phyloP scores from a whole-genome alignment of 345 rosid species.

The Pelargonium nanum region DNA sequence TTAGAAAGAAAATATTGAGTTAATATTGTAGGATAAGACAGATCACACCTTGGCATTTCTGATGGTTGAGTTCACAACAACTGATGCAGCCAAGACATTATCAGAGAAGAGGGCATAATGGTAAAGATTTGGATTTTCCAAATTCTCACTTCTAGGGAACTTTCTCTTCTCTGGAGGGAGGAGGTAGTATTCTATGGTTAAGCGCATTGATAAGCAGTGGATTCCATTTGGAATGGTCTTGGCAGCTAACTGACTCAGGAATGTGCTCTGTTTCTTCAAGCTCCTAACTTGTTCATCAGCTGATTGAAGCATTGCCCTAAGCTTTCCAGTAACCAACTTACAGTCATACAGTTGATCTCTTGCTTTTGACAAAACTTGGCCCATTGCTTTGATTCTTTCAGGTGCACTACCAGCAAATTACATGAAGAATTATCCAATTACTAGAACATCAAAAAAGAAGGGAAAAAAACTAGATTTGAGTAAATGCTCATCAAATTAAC shows the following conservation, averaged over 20 bases:
- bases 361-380: conserved; percentile 75
- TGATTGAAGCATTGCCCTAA: conserved; percentile 95
- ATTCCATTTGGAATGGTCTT: conserved; percentile 93
- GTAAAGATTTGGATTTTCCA: conserved; percentile 70
- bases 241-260: conserved; percentile 97
- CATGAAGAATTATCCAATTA: neutral
- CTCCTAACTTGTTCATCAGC: conserved; percentile 98
- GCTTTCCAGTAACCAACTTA: conserved; percentile 86
- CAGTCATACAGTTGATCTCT: conserved; percentile 83
- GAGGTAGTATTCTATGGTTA: conserved; percentile 85
- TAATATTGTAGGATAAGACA: neutral
- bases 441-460: neutral
- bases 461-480: neutral
- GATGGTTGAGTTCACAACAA: conserved; percentile 93
- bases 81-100: conserved; percentile 99
- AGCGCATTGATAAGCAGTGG: conserved; percentile 94
- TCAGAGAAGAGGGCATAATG: conserved; percentile 99
- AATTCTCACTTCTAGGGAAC: conserved; percentile 79
- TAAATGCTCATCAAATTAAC: conserved; percentile 3
- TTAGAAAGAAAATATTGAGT: neutral
- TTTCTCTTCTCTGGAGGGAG: conserved; percentile 85
- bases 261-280: conserved; percentile 97
- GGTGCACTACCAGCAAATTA: conserved; percentile 37
- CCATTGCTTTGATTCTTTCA: conserved; percentile 82
- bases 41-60: conserved; percentile 90